Conservation (phyloP, 208 protist species). For the Hexamita inflata region DNA sequence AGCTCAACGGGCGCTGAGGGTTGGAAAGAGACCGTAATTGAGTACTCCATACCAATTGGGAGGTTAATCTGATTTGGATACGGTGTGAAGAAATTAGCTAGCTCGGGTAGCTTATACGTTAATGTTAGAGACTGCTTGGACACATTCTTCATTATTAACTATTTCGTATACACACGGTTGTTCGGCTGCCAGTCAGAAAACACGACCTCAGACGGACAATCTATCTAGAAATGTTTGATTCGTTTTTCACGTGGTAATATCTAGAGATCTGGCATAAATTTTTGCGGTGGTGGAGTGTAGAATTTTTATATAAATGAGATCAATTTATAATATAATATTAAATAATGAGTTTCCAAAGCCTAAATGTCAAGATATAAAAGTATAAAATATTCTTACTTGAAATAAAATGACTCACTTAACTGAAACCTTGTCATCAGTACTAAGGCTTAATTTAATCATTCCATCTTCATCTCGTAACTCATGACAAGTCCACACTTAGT, state of each 20-base stretch:
- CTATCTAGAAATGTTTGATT: neutral
- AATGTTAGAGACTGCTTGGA: neutral
- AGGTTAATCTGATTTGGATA: slow-evolving; percentile 1
- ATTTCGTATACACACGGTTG: slow-evolving; percentile 10
- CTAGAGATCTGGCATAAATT: no score
- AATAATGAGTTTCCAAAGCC: no score
- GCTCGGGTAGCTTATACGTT: slow-evolving; percentile 18
- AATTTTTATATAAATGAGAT: no score
- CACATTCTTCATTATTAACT: slow-evolving; percentile 15
- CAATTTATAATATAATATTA: no score
- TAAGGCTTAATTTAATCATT: no score
- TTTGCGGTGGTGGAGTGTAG: no score
- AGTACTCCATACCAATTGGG: slow-evolving; percentile 22
- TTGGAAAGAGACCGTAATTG: slow-evolving; percentile 11
- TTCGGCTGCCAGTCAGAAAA: slow-evolving; percentile 8
- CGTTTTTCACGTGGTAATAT: neutral
- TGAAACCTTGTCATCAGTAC: no score
- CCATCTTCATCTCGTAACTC: no score
- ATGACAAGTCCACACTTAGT: no score
- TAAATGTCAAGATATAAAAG: no score
- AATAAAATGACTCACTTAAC: no score
- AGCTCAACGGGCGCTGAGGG: neutral
- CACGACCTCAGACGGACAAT: neutral
- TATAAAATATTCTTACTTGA: no score
- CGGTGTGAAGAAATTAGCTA: slow-evolving; percentile 11